Conservation (phyloP, 208 protist genomes). For the Blechomonas ayalai region DNA sequence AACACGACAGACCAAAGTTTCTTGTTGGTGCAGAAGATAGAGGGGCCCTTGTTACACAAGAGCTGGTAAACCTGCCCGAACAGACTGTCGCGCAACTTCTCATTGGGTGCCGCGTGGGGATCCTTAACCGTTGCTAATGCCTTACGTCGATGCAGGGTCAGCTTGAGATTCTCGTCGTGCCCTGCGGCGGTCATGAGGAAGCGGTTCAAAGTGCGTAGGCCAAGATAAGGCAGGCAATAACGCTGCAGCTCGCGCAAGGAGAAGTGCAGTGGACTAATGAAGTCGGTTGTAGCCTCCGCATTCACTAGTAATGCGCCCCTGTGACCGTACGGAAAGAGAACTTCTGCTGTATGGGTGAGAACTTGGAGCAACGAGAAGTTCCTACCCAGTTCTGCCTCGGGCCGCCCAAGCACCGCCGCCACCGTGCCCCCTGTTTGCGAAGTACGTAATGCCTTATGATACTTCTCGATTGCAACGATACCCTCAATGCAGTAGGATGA, state of each 20-base stretch:
- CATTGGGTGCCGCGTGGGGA: constrained; percentile 12
- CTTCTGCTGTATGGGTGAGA: too few relatives aligned
- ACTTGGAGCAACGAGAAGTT: too few relatives aligned
- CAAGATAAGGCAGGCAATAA: constrained; percentile 29
- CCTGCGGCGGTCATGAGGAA: constrained; percentile 41
- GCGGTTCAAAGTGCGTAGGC: constrained; percentile 30
- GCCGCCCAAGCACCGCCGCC: too few relatives aligned
- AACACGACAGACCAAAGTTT: constrained; percentile 86
- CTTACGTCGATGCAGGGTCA: constrained; percentile 78
- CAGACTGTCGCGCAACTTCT: constrained; percentile 57
- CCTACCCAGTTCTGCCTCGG: too few relatives aligned
- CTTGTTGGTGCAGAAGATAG: constrained; percentile 67
- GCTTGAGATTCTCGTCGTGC: constrained; percentile 47
- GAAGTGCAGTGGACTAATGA: constrained; percentile 5
- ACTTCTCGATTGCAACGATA: too few relatives aligned
- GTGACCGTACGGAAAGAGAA: constrained; percentile 26
- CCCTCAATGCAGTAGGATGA: constrained; percentile 14
- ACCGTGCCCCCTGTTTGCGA: too few relatives aligned
- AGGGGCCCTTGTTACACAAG: constrained; percentile 32
- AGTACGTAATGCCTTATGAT: too few relatives aligned
- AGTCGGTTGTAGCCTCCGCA: constrained; percentile 11
- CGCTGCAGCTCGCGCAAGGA: constrained; percentile 14
- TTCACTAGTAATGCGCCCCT: constrained; percentile 10
- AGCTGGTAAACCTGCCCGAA: constrained; percentile 87
- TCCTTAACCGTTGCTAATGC: constrained; percentile 62